Percentiles rank a stretch among this genome's conserved stretches.
These are phyloP conservation scores for Brassica incana DNA, from an alignment of 345 rosid species.

Conservation along the genomic window DNA sequence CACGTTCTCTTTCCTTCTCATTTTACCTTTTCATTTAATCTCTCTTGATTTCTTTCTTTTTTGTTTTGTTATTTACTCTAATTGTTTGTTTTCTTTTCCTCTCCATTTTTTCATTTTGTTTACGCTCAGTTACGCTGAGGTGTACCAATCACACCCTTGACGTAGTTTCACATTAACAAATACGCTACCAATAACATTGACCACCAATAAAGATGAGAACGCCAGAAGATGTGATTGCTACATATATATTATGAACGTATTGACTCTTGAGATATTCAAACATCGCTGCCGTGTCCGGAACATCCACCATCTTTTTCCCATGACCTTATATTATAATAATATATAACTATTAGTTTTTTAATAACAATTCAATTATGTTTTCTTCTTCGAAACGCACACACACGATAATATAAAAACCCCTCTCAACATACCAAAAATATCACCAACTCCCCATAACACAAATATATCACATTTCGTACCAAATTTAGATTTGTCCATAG, in stretches of 20 bases:
- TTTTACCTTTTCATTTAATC: no score
- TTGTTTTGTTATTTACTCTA: no score
- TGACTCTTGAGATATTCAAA: slow-evolving; percentile 28
- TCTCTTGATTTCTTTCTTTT: no score
- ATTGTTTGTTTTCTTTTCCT: no score
- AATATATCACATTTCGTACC: not conserved
- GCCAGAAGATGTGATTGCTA: slow-evolving; percentile 9
- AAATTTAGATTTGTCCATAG: not conserved
- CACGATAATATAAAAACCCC: slow-evolving; percentile 22
- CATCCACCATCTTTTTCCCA: slow-evolving; percentile 19
- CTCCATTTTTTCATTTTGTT: no score
- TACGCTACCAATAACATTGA: slow-evolving; percentile 4
- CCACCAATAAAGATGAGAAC: slow-evolving; percentile 25
- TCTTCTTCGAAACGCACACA: not conserved
- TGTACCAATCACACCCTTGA: no score
- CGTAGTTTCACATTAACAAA: slow-evolving; percentile 16
- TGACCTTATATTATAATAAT: slow-evolving; percentile 28
- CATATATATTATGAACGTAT: slow-evolving; percentile 17
- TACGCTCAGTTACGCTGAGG: no score
- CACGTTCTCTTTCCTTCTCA: no score
- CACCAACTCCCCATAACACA: slow-evolving; percentile 21
- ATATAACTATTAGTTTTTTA: not conserved
- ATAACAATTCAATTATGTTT: slow-evolving; percentile 8
- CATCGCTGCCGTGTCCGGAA: slow-evolving; percentile 26
- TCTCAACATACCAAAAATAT: slow-evolving; percentile 1